phyloP scores from a whole-genome alignment of 805 yeast species.

The Metschnikowia drakensbergensis region DNA sequence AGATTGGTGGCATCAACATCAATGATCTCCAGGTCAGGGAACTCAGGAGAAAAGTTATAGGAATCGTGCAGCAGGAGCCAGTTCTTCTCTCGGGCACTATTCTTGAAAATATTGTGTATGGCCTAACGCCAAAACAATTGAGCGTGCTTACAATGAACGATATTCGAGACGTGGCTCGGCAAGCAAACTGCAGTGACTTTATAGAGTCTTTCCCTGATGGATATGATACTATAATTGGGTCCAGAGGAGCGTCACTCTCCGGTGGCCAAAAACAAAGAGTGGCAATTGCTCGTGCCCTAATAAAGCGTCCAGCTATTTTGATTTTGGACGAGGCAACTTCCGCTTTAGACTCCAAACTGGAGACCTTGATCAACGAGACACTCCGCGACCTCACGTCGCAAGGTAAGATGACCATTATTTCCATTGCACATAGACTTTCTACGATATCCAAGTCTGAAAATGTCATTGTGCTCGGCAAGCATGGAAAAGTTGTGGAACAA shows the following conservation, averaged over 20 bases:
- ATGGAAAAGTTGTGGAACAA: conserved; percentile 39
- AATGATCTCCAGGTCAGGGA: conserved; percentile 45
- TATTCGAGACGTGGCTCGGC: conserved; percentile 39
- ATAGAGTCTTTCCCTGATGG: conserved; percentile 55
- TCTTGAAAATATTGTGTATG: conserved; percentile 53
- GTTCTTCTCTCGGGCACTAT: conserved; percentile 53
- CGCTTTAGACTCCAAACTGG: conserved; percentile 54
- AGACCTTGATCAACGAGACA: conserved; percentile 42
- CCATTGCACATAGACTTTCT: conserved; percentile 44
- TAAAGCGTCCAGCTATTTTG: conserved; percentile 60
- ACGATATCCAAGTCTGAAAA: conserved; percentile 44
- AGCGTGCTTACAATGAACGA: conserved; percentile 39
- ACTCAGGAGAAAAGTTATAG: conserved; percentile 47
- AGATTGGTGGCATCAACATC: conserved; percentile 51
- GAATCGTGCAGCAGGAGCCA: conserved; percentile 63
- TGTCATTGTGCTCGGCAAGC: conserved; percentile 41
- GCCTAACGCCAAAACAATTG: conserved; percentile 38
- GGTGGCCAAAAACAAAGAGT: conserved; percentile 79
- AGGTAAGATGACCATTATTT: conserved; percentile 41
- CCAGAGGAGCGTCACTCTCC: conserved; percentile 55
- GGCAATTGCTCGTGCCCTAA: conserved; percentile 71
- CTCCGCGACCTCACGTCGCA: conserved; percentile 33
- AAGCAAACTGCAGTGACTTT: conserved; percentile 59
- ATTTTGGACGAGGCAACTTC: conserved; percentile 70
- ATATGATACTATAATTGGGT: conserved; percentile 54